phyloP scores from a whole-genome alignment of 1,284 basidiomycete species.

The Rhodotorula sp. region DNA sequence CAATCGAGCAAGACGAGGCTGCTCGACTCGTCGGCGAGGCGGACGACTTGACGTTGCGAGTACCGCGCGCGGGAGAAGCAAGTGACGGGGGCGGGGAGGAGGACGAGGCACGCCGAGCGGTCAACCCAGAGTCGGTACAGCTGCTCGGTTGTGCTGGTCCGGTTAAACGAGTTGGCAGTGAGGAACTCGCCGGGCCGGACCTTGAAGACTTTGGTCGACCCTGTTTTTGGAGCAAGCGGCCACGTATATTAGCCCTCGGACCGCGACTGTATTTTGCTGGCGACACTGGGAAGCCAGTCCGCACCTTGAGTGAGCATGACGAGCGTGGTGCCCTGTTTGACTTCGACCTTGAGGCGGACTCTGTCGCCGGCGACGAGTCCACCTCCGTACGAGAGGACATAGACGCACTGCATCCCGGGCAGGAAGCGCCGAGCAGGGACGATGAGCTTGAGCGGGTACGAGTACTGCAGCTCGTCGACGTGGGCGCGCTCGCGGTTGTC shows the following conservation, averaged over 20 bases:
- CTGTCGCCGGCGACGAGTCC: conserved; percentile 87
- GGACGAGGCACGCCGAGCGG: conserved; percentile 61
- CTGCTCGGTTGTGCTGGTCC: conserved; percentile 54
- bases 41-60: conserved; percentile 72
- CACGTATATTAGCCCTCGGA: too few species aligned
- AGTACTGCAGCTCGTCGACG: conserved; percentile 73
- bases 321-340: conserved; percentile 61
- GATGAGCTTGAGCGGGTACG: conserved; percentile 89
- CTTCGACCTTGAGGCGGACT: conserved; percentile 63
- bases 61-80: conserved; percentile 83
- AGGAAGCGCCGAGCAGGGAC: conserved; percentile 46
- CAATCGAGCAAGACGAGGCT: conserved; percentile 68
- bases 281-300: not conserved
- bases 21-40: conserved; percentile 60
- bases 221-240: conserved; percentile 44
- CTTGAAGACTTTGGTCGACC: conserved; percentile 93
- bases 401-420: conserved; percentile 65
- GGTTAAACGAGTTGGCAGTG: conserved; percentile 43
- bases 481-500: conserved; percentile 11
- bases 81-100: conserved; percentile 90
- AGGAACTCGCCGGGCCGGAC: conserved; percentile 56
- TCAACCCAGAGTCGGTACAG: conserved; percentile 61
- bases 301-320: conserved; percentile 77
- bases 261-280: not conserved
- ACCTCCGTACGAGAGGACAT: conserved; percentile 86